Percentiles rank a stretch among this genome's conserved stretches.
Evolutionary conservation across 106 monocot species (phyloP).

Genomic region (Acorus gramineus): DNA sequence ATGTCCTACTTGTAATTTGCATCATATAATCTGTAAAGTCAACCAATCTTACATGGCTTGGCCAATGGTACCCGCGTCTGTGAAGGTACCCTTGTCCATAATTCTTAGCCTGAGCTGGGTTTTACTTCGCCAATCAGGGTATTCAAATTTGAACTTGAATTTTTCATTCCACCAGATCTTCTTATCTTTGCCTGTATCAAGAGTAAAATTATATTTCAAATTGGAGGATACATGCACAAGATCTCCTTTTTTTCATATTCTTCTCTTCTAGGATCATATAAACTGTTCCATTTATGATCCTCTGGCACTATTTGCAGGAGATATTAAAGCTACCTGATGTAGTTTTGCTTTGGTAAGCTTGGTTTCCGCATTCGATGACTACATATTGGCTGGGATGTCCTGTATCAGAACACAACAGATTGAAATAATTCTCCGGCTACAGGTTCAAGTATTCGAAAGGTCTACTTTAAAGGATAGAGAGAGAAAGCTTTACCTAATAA

Average conservation of each 20-base stretch:
- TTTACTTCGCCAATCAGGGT: conserved; percentile 11
- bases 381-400: conserved; percentile 36
- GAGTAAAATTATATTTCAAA: no score
- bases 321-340: conserved; percentile 16
- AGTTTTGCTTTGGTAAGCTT: conserved; percentile 21
- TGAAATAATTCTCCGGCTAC: no score
- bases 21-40: neutral
- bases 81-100: conserved; percentile 41
- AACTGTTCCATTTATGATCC: no score
- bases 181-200: conserved; percentile 25
- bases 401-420: neutral
- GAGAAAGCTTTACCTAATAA: conserved; percentile 16
- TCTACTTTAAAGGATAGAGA: neutral
- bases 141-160: conserved; percentile 36
- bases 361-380: conserved; percentile 29
- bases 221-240: no score
- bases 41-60: conserved; percentile 43
- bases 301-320: no score
- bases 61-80: conserved; percentile 31
- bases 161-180: conserved; percentile 82
- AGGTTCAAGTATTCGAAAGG: no score
- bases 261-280: no score
- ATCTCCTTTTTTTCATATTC: no score
- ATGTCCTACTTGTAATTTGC: neutral
- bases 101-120: conserved; percentile 34